Evolutionary conservation across 371 early-diverging fungal genomes (phyloP), one percentile per base, ranked within the genome.

Genomic region (Synchytrium microbalum): DNA sequence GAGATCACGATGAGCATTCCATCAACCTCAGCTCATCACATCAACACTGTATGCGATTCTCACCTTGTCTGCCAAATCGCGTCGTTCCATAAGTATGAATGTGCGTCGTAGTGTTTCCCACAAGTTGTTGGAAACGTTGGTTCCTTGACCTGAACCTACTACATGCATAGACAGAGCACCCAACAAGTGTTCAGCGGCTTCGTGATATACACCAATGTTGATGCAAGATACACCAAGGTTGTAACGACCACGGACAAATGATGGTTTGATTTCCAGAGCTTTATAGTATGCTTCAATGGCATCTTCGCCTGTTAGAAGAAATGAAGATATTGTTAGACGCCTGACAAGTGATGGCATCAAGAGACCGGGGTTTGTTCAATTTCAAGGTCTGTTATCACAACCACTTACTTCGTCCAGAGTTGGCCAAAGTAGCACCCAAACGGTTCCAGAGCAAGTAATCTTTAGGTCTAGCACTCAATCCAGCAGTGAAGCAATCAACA

Each of bases 361-460:
- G 51, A 51, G 51, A 13, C 51, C 51, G 51, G n/a, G 51, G 14
- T 13, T 51, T 57, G 25, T 57, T 57, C 13, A n/a, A n/a, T n/a
- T n/a, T n/a, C n/a, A n/a, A n/a, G n/a, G n/a, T 57, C 58, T 51
- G 51, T 13, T 13, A 51, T 51, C n/a, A n/a, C n/a, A 63, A 63
- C n/a, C 27, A 66, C 67, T 32, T 59, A 61, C 72, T 85, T 54
- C 86, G 79, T 13, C 87, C 84, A 2, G 88, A 83, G 66, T 95
- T 95, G 53, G 95, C 95, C 51, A 92, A 75, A 0, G 95, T 96
- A 0, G 96, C 96, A 16, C 96, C 96, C 55, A 94, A 77, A 64
- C 88, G 86, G 76, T 94, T 94, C 92, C 93, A 96, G 59, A 93
- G 78, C 67, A 91, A 72, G 72, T 93, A 92, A 69, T 93, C 93